phyloP scores from a whole-genome alignment of 495 filamentous ascomycete genomes.

The Penicillium mononematosum region DNA sequence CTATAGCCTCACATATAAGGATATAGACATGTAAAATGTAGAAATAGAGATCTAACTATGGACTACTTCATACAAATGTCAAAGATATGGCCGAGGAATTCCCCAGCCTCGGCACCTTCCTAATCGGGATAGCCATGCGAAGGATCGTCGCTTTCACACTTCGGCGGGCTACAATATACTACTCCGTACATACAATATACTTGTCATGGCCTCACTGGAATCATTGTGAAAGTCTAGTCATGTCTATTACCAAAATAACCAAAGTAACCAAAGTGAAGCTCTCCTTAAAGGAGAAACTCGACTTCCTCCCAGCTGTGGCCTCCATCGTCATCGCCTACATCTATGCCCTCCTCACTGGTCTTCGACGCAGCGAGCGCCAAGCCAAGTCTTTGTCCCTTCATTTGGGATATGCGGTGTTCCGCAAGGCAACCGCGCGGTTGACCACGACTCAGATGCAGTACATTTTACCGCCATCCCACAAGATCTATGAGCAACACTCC shows the following conservation, averaged over 20 bases:
- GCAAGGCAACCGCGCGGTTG: conserved; percentile 35
- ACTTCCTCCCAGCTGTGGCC: conserved; percentile 36
- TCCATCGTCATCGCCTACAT: conserved; percentile 30
- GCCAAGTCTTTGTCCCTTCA: conserved; percentile 39
- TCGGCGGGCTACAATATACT: no score
- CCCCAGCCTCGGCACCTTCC: not conserved
- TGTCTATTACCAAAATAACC: conserved; percentile 14
- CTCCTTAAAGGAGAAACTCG: conserved; percentile 34
- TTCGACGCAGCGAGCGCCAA: conserved; percentile 36
- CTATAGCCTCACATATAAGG: not conserved
- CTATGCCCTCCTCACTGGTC: conserved; percentile 34
- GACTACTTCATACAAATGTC: no score
- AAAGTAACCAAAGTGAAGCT: conserved; percentile 22
- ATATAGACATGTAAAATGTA: no score
- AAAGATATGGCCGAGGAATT: no score
- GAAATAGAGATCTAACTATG: no score
- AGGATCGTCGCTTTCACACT: not conserved
- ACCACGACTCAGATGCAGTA: conserved; percentile 37
- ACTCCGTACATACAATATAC: not conserved
- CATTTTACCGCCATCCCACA: conserved; percentile 43
- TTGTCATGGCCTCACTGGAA: not conserved
- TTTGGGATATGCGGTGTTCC: conserved; percentile 40
- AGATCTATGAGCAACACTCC: conserved; percentile 47
- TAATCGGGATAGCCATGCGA: not conserved
- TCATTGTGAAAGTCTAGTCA: not conserved